phyloP scores from a whole-genome alignment of 257 asterid genomes.

The Buddleja alternifolia region DNA sequence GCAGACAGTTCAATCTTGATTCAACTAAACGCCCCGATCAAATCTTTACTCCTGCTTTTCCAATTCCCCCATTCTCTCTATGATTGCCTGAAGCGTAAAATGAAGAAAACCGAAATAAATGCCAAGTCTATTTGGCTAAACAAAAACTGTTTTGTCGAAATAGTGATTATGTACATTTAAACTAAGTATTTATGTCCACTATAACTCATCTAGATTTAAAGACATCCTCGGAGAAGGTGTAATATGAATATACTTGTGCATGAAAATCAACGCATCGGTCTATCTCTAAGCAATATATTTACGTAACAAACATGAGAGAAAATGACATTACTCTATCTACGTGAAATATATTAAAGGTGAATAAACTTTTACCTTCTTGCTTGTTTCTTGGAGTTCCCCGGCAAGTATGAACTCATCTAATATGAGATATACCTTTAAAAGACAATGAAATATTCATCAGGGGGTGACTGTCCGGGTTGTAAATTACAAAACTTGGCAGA shows the following conservation, averaged over 20 bases:
- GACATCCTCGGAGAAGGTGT: neutral
- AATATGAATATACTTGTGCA: no score
- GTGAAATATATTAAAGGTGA: neutral
- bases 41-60: constrained; percentile 63
- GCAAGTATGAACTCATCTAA: constrained; percentile 80
- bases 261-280: no score
- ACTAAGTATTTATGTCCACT: neutral
- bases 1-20: neutral
- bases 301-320: neutral
- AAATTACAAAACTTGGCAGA: neutral
- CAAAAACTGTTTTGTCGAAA: neutral
- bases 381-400: constrained; percentile 84
- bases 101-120: neutral
- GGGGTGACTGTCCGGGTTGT: neutral
- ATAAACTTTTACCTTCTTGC: constrained; percentile 61
- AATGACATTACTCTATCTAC: neutral
- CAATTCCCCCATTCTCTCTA: constrained; percentile 83
- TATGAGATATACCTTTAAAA: constrained; percentile 64
- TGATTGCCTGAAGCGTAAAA: constrained; percentile 57
- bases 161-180: no score
- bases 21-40: neutral
- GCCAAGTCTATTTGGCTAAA: neutral
- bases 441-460: constrained; percentile 14
- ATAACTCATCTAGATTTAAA: neutral
- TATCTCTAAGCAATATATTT: no score